A percentile compares a stretch with the other conserved stretches of the same genome.
These are phyloP conservation scores for Antitrichia curtipendula DNA, from an alignment of 225 moss, liverwort and hornwort genomes.

Conservation along the genomic window DNA sequence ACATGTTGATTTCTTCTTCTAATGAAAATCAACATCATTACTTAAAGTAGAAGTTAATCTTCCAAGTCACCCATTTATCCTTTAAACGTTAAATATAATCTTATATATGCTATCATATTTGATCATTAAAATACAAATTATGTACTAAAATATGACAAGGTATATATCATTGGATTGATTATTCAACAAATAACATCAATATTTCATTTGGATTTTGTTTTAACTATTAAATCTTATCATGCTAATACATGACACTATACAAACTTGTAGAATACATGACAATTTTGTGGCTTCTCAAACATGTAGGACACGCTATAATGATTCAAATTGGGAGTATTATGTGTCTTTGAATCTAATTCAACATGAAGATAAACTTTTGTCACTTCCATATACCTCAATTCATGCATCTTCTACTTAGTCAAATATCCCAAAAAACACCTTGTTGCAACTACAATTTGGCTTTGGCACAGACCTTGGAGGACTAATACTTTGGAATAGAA, in stretches of 20 bases:
- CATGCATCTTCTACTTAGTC: fast-evolving
- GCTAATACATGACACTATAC: fast-evolving
- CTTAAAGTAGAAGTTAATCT: neutral
- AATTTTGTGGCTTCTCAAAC: neutral
- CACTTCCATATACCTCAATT: neutral
- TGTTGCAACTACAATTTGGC: fast-evolving
- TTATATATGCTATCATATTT: neutral
- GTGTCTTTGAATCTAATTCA: fast-evolving
- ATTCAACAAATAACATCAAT: neutral
- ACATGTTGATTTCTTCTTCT: no score
- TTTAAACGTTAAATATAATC: neutral
- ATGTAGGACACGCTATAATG: neutral
- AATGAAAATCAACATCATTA: neutral
- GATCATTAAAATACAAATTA: neutral
- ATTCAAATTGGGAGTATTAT: neutral
- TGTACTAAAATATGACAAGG: neutral
- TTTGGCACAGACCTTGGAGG: fast-evolving
- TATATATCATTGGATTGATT: neutral
- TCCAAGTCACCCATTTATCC: neutral
- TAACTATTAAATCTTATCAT: no score
- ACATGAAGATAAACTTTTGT: neutral
- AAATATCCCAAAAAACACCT: neutral
- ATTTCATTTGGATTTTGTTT: neutral
- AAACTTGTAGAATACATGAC: no score
- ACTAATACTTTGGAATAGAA: neutral